Evolutionary conservation across 805 yeast species (phyloP), one percentile per base, ranked within the genome.

Genomic region (Saccharomycopsis fodiens): DNA sequence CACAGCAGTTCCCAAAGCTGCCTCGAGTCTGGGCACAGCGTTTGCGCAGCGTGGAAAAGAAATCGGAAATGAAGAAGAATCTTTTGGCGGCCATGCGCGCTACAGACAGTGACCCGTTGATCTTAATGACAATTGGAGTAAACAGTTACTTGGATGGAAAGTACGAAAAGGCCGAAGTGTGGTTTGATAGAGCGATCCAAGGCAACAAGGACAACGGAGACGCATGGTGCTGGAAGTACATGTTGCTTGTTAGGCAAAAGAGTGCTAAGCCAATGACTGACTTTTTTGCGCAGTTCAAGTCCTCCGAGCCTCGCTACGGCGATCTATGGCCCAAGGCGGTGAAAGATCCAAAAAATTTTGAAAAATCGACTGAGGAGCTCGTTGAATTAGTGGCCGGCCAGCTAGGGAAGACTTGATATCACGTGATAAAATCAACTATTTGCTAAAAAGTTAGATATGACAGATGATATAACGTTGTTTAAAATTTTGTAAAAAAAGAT

Each of bases 181-280:
- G 96, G 87, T 74, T 87, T 46, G 82, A 81, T 40, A 68, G 83
- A 44, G 84, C 93, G 0, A 58, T 81, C 8, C 66, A 63, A n/a
- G 66, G 69, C 2, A 78, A 79, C 46, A 59, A 66, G 1, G 66
- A 62, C n/a, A 74, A 68, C 57, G 97, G 95, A 3, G 97, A 89
- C 61, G 62, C 72, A 2, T 87, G 94, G 83, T 74, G 78, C 1
- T 81, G 87, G 82, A 56, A 69, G 41, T 76, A 74, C 54, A 66
- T 69, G 22, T 76, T 72, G 51, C 46, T 67, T 37, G n/a, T n/a
- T n/a, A n/a, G n/a, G n/a, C n/a, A n/a, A n/a, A n/a, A n/a, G n/a
- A n/a, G n/a, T n/a, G n/a, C n/a, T n/a, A 72, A 68, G 50, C 64
- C 63, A 41, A 37, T 61, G n/a, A 55, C 58, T 3, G 50, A 54